Evolutionary conservation across 2,329 filamentous ascomycete species (phyloP).

Genomic region (Fusarium sp.): DNA sequence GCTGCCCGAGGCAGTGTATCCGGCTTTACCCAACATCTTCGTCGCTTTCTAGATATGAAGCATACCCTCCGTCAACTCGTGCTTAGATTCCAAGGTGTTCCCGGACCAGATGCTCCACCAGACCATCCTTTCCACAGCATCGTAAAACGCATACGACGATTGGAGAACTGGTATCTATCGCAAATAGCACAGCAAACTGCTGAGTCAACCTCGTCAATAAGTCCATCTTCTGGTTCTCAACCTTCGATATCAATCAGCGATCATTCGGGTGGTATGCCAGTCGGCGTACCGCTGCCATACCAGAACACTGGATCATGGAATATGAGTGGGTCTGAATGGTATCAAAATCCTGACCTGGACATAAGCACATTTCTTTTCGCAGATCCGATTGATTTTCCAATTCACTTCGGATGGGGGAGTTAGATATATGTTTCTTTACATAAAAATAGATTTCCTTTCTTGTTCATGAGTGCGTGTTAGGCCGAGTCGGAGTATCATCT

Average conservation of each 20-base stretch:
- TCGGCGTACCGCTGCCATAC: neutral
- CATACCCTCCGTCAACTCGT: conserved; percentile 47
- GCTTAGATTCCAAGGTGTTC: conserved; percentile 41
- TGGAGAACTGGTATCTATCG: conserved; percentile 40
- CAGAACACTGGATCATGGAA: conserved; percentile 3
- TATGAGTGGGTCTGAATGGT: conserved; percentile 3
- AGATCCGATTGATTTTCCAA: conserved; percentile 31
- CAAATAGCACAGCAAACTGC: neutral
- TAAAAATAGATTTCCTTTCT: neutral
- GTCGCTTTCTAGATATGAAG: conserved; percentile 45
- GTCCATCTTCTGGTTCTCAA: neutral
- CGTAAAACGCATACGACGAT: conserved; percentile 17
- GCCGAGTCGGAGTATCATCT: neutral
- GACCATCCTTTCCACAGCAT: conserved; percentile 44
- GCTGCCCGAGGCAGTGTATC: conserved; percentile 35
- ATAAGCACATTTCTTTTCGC: conserved; percentile 33
- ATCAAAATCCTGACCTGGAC: conserved; percentile 18
- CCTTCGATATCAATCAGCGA: neutral
- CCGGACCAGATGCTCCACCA: neutral
- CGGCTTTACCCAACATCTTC: conserved; percentile 40
- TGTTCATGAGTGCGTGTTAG: neutral
- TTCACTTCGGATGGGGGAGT: neutral
- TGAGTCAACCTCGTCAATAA: neutral
- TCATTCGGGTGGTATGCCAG: neutral
- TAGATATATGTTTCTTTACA: neutral